phyloP scores from a whole-genome alignment of 2,329 filamentous ascomycete genomes.

The Colletotrichum lupini region DNA sequence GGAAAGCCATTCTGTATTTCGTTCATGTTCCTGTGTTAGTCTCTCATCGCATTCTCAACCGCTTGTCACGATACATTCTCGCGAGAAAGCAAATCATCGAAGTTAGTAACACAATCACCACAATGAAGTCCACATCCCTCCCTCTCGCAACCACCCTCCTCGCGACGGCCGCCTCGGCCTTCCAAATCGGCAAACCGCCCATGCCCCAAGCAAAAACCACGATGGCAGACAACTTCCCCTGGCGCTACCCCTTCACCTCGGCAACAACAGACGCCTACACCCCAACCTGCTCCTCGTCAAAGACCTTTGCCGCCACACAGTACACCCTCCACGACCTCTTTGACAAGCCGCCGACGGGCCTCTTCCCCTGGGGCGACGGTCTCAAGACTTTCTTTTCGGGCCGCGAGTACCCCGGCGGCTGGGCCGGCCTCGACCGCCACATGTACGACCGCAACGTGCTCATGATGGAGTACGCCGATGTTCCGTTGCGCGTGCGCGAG shows the following conservation, averaged over 20 bases:
- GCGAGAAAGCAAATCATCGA: too few relatives aligned
- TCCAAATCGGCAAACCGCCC: conserved; percentile 42
- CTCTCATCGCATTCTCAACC: neutral
- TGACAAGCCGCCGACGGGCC: conserved; percentile 49
- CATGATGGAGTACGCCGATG: conserved; percentile 55
- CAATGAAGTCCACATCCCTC: conserved; percentile 7
- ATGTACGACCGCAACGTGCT: conserved; percentile 59
- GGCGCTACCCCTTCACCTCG: conserved; percentile 52
- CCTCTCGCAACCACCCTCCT: conserved; percentile 24
- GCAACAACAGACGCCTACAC: conserved; percentile 42
- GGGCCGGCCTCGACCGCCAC: conserved; percentile 64
- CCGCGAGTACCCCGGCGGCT: conserved; percentile 61
- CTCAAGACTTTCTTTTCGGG: conserved; percentile 53
- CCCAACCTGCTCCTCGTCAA: conserved; percentile 47
- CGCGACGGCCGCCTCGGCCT: conserved; percentile 38
- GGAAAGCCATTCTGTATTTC: neutral
- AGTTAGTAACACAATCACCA: neutral
- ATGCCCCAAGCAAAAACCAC: conserved; percentile 43
- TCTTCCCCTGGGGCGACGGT: conserved; percentile 51
- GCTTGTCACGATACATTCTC: too few relatives aligned
- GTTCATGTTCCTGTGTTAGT: neutral
- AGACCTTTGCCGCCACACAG: conserved; percentile 51
- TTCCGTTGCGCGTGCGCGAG: conserved; percentile 55
- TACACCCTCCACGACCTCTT: conserved; percentile 57
- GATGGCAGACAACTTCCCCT: conserved; percentile 52